Conservation (phyloP, 192 early-diverging fungal species). For the Coemansia aciculifera region DNA sequence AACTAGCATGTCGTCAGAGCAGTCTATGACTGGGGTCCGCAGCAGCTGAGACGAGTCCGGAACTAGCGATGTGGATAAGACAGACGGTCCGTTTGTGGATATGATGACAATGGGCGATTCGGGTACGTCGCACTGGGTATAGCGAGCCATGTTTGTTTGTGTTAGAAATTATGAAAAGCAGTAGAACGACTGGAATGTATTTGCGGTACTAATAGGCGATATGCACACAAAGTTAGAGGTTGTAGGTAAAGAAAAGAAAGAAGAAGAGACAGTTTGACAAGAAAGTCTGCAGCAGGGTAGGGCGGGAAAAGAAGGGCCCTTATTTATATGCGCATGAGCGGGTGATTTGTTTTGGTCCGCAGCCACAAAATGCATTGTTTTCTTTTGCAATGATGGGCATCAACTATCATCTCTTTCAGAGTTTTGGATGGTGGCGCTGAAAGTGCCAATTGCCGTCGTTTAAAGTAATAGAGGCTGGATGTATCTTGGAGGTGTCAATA, state of each 20-base stretch:
- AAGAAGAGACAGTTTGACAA: background rate
- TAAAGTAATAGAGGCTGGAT: slow-evolving; percentile 23
- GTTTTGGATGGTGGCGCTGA: slow-evolving; percentile 12
- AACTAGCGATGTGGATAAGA: slow-evolving; percentile 28
- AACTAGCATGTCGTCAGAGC: slow-evolving; percentile 21
- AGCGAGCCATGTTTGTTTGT: background rate
- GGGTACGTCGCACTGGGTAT: background rate
- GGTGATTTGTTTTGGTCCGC: slow-evolving; percentile 9
- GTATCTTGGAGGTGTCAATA: slow-evolving; percentile 28
- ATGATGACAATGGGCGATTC: slow-evolving; percentile 32
- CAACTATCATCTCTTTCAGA: slow-evolving; percentile 5
- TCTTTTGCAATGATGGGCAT: background rate
- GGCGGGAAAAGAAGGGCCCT: background rate
- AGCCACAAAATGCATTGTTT: background rate
- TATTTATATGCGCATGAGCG: background rate
- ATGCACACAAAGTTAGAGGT: background rate
- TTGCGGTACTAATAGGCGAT: background rate
- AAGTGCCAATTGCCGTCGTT: background rate
- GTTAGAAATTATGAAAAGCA: background rate
- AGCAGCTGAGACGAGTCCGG: slow-evolving; percentile 24
- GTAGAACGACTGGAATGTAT: slow-evolving; percentile 1
- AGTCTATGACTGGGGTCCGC: slow-evolving; percentile 18
- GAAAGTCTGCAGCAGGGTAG: background rate
- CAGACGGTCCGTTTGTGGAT: slow-evolving; percentile 31
- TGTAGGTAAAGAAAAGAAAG: background rate